Conservation (phyloP, 2,329 filamentous ascomycete genomes). For the Colletotrichum acutatum region DNA sequence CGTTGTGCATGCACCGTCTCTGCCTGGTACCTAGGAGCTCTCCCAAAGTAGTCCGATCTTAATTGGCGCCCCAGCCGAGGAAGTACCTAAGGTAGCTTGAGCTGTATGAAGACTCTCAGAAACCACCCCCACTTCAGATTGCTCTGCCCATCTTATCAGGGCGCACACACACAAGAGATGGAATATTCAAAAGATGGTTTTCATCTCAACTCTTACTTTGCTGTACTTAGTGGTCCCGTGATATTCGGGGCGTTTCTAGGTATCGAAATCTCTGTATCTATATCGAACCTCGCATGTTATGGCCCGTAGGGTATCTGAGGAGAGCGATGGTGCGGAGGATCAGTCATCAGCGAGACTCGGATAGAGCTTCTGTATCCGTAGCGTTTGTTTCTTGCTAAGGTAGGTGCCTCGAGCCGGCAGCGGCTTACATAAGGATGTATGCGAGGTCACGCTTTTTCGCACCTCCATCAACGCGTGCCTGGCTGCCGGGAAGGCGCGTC, state of each 20-base stretch:
- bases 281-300: not conserved
- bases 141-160: not conserved
- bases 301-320: too few relatives aligned
- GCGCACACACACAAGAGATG: not conserved
- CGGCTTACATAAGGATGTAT: not conserved
- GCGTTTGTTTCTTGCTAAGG: not conserved
- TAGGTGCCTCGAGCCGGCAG: not conserved
- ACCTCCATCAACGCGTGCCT: slow-evolving; percentile 8
- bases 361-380: not conserved
- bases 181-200: not conserved
- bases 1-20: not conserved
- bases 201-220: not conserved
- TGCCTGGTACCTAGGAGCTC: not conserved
- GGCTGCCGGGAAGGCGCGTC: not conserved
- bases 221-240: not conserved
- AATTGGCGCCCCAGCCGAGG: not conserved
- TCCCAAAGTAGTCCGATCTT: not conserved
- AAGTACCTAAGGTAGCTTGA: not conserved
- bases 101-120: not conserved
- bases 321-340: not conserved
- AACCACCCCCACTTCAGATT: not conserved
- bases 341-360: not conserved
- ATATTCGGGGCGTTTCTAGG: not conserved
- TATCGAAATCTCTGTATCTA: not conserved
- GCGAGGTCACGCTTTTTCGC: slow-evolving; percentile 23